A percentile compares a stretch with the other conserved stretches of the same genome.
These are phyloP conservation scores for Guillardia theta DNA, from an alignment of 78 protist species.

Conservation along the genomic window DNA sequence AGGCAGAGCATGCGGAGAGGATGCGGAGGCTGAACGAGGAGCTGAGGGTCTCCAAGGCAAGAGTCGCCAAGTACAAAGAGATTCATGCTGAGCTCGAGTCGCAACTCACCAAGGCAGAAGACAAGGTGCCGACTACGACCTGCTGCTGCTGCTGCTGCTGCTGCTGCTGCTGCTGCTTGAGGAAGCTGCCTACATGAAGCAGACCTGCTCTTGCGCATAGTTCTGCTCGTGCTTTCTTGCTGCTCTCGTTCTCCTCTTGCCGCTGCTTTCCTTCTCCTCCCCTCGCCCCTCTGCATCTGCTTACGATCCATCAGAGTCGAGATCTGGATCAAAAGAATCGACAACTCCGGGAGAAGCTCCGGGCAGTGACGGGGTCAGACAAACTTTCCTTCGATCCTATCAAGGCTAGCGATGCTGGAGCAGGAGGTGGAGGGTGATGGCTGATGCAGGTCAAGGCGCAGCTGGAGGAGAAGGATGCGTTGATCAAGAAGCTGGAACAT, in stretches of 20 bases:
- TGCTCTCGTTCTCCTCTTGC: neutral
- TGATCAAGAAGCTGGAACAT: neutral
- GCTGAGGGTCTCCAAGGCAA: neutral
- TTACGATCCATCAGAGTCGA: neutral
- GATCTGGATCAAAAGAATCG: neutral
- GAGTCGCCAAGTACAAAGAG: neutral
- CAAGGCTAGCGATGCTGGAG: too few relatives aligned
- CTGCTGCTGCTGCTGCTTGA: neutral
- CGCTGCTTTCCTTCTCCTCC: neutral
- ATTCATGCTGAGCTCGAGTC: neutral
- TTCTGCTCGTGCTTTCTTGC: neutral
- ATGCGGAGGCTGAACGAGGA: neutral
- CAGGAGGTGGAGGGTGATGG: neutral
- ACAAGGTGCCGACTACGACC: neutral
- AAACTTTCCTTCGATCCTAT: too few relatives aligned
- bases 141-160: neutral
- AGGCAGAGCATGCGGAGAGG: neutral
- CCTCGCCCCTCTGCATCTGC: neutral
- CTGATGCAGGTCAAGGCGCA: neutral
- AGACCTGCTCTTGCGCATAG: neutral
- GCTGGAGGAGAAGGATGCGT: neutral
- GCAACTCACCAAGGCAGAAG: neutral
- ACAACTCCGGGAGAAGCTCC: neutral
- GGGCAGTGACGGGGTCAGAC: neutral
- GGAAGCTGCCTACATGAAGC: neutral